Conservation (phyloP, 2,329 filamentous ascomycete genomes). For the Macrophomina tecta region DNA sequence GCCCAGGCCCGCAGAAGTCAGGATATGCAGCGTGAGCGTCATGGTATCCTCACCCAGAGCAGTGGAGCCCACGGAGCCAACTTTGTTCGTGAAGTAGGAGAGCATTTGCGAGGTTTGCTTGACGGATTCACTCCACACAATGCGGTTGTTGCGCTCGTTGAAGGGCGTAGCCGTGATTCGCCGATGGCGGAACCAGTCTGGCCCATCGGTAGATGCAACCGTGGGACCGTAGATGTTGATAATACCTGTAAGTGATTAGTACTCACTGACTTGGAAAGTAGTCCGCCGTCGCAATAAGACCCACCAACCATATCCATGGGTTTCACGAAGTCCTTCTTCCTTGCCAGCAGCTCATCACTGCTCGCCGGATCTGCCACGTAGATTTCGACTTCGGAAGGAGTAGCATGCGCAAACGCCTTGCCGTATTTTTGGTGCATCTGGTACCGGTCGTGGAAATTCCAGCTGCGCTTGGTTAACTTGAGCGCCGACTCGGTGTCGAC, state of each 20-base stretch:
- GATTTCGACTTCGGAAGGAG: conserved; percentile 30
- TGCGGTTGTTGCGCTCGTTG: conserved; percentile 37
- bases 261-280: neutral
- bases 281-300: neutral
- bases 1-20: conserved; percentile 47
- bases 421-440: conserved; percentile 30
- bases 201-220: conserved; percentile 22
- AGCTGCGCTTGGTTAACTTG: conserved; percentile 10
- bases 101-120: conserved; percentile 33
- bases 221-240: conserved; percentile 19
- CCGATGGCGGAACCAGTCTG: conserved; percentile 38
- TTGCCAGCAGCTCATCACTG: conserved; percentile 29
- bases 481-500: neutral
- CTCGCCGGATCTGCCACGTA: conserved; percentile 30
- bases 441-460: conserved; percentile 31
- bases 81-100: conserved; percentile 24
- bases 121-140: conserved; percentile 36
- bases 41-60: conserved; percentile 39
- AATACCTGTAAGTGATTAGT: conserved; percentile 26
- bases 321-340: conserved; percentile 22
- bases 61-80: neutral
- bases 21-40: conserved; percentile 46
- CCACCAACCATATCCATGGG: conserved; percentile 17
- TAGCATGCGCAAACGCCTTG: conserved; percentile 30
- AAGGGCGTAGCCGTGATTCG: conserved; percentile 36